Percentiles rank a stretch among this genome's conserved stretches.
phyloP scores from a whole-genome alignment of 768 basidiomycete genomes.

The Sarcodon sp. region DNA sequence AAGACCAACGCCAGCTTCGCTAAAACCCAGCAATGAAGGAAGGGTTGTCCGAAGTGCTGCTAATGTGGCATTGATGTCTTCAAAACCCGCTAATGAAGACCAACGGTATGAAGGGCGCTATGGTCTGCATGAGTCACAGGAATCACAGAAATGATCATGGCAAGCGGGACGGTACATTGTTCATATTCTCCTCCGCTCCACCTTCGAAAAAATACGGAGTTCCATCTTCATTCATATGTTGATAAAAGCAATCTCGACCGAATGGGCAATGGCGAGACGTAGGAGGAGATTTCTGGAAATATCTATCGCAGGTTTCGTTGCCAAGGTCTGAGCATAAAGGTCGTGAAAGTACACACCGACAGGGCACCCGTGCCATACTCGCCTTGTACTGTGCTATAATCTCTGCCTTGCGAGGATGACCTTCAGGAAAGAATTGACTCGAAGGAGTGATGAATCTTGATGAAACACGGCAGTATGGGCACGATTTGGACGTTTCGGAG shows the following conservation, averaged over 20 bases:
- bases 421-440: conserved; percentile 48
- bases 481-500: conserved; percentile 58
- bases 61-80: no score
- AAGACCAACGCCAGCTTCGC: no score
- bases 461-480: conserved; percentile 61
- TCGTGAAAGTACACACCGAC: conserved; percentile 32
- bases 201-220: conserved; percentile 40
- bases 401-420: conserved; percentile 35
- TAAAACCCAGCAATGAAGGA: no score
- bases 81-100: no score
- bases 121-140: no score
- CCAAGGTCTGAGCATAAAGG: neutral
- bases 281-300: conserved; percentile 43
- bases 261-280: conserved; percentile 57
- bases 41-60: no score
- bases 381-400: conserved; percentile 48
- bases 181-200: conserved; percentile 17
- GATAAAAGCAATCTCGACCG: conserved; percentile 73
- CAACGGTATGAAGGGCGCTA: no score
- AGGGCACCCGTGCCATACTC: conserved; percentile 61
- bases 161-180: neutral
- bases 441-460: conserved; percentile 67
- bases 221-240: conserved; percentile 57
- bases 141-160: no score
- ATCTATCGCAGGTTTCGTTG: conserved; percentile 21